Evolutionary conservation across 129 eudicot species (phyloP), one percentile per base, ranked within the genome.

Genomic region (Helichrysum umbraculigerum): DNA sequence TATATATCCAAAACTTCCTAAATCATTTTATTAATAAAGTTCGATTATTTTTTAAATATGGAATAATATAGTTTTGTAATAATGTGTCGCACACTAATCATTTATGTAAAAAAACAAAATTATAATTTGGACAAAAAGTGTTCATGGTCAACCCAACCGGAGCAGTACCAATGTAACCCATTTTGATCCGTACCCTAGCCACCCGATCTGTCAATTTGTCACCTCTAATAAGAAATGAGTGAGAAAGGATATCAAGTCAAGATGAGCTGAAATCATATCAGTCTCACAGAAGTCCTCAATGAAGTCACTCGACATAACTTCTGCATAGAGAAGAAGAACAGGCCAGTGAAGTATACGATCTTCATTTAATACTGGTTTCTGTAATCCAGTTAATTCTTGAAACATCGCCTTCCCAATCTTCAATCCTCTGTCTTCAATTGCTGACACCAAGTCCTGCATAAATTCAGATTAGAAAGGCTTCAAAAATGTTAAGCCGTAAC

Each of bases 261-360:
- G 95, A 82, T 95, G 97, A 80, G 78, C 81, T 67, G 94, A 81
- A 64, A 95, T 83, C 94, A 91, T 95, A 81, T 95, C 99, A 3
- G 93, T 91, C 92, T 95, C 97, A 66, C 97, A 88, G 81, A 95
- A 95, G 71, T 95, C 97, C 80, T 95, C 99, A 33, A 89, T 91
- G 70, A 95, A 73, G 81, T 95, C 99, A 51, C 95, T 87, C 67
- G 99, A 89, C 99, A 95, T 91, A 70, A 89, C 92, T 79, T 95
- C 99, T 42, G 97, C 88, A 87, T 95, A 95, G 0, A 95, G 89
- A 75, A 95, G 88, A 68, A 95, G 76, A 83, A 95, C 99, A 34
- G 99, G 96, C 99, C 99, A 89, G 71, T 95, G 97, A 70, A 95
- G 91, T 54, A 95, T 89, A 72, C 78, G 86, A 82, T 81, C 78